phyloP scores from a whole-genome alignment of 208 protist genomes.

The Crithidia thermophila region DNA sequence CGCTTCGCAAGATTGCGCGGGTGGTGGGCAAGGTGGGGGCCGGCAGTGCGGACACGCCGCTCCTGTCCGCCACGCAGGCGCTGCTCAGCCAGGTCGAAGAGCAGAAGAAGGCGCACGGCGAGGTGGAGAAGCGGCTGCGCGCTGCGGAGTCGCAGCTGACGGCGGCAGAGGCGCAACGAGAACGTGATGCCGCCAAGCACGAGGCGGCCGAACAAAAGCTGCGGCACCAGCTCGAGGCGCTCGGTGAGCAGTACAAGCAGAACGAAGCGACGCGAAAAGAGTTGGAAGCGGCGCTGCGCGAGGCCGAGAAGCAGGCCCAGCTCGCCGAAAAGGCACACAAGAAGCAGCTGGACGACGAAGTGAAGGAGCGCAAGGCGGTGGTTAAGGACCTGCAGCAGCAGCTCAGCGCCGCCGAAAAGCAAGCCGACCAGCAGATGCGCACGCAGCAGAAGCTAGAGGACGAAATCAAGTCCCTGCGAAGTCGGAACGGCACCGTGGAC shows the following conservation, averaged over 20 bases:
- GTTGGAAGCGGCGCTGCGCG: slow-evolving; percentile 6
- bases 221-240: slow-evolving; percentile 17
- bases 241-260: slow-evolving; percentile 11
- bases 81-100: slow-evolving; percentile 20
- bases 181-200: not conserved
- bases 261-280: not conserved
- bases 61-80: slow-evolving; percentile 1
- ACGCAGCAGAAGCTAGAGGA: slow-evolving; percentile 20
- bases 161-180: not conserved
- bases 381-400: slow-evolving; percentile 21
- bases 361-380: not conserved
- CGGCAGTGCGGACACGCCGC: slow-evolving; percentile 1
- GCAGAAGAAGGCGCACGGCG: not conserved
- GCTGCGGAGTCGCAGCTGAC: slow-evolving; percentile 2
- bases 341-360: slow-evolving; percentile 14
- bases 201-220: not conserved
- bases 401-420: slow-evolving; percentile 2
- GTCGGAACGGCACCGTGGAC: not conserved
- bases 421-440: slow-evolving; percentile 11
- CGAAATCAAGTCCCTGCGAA: slow-evolving; percentile 13
- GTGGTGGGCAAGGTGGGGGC: slow-evolving; percentile 11
- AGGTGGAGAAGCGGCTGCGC: not conserved
- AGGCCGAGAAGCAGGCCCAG: not conserved
- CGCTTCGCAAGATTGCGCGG: not conserved
- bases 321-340: not conserved